These are phyloP conservation scores for Fragaria ananassa DNA, from an alignment of 306 rosid genomes.

Conservation along the genomic window DNA sequence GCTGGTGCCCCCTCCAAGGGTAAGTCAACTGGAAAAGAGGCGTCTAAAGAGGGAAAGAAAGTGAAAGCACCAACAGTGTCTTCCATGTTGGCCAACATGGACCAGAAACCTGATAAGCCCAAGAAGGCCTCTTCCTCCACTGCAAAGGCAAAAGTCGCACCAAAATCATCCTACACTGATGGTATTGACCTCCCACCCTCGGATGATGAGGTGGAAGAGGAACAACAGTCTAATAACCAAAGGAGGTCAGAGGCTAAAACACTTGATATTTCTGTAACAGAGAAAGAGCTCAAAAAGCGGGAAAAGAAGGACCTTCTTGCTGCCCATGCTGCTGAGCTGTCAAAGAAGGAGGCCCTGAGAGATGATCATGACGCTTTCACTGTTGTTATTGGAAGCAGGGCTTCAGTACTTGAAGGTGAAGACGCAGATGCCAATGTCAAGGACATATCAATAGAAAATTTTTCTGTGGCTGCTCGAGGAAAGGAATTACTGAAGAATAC, in stretches of 20 bases:
- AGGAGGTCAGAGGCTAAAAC: not conserved
- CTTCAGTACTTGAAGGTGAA: slow-evolving; percentile 1
- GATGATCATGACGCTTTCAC: slow-evolving; percentile 6
- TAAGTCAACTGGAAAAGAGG: not conserved
- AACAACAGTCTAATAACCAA: not conserved
- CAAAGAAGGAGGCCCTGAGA: slow-evolving; percentile 1
- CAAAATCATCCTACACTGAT: slow-evolving; percentile 1
- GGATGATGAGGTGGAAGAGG: not conserved
- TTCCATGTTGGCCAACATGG: slow-evolving; percentile 3
- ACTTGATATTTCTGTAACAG: not conserved
- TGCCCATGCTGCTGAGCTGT: slow-evolving; percentile 1
- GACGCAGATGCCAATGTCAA: slow-evolving; percentile 9
- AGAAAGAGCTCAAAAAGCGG: not conserved
- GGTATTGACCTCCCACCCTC: slow-evolving; percentile 4
- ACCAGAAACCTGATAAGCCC: slow-evolving; percentile 8
- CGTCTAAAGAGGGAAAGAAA: slow-evolving; percentile 2
- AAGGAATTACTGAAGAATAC: slow-evolving; percentile 9
- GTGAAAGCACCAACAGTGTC: not conserved
- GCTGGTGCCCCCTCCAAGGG: not conserved
- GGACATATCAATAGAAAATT: slow-evolving; percentile 1
- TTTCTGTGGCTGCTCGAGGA: slow-evolving; percentile 10
- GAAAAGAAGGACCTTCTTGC: slow-evolving; percentile 8
- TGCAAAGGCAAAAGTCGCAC: slow-evolving; percentile 1
- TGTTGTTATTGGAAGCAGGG: slow-evolving; percentile 10
- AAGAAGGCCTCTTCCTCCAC: not conserved